phyloP scores from a whole-genome alignment of 1,284 basidiomycete genomes.

The Sparassis latifolia region DNA sequence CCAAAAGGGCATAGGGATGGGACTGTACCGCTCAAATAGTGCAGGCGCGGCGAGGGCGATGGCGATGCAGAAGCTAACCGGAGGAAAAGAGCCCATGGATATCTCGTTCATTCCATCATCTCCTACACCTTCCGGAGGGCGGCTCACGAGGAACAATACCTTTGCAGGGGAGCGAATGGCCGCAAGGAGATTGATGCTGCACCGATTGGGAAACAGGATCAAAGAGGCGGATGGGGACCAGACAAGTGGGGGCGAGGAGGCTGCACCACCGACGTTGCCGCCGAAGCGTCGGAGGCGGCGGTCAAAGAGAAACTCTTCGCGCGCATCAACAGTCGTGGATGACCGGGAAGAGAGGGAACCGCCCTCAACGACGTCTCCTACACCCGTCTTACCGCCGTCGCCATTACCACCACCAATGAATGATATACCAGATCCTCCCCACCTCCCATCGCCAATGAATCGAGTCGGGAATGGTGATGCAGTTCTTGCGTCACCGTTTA shows the following conservation, averaged over 20 bases:
- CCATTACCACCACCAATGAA: constrained; percentile 35
- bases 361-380: constrained; percentile 51
- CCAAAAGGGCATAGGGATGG: constrained; percentile 34
- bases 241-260: constrained; percentile 59
- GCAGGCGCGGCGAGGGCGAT: constrained; percentile 56
- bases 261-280: constrained; percentile 33
- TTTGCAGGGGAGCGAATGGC: constrained; percentile 69
- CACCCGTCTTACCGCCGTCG: constrained; percentile 51
- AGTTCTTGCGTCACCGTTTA: constrained; percentile 14
- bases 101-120: constrained; percentile 31
- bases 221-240: constrained; percentile 58
- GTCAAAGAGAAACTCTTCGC: constrained; percentile 49
- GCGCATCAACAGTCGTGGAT: constrained; percentile 46
- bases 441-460: constrained; percentile 15
- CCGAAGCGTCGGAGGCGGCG: constrained; percentile 52
- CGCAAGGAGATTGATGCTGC: constrained; percentile 60
- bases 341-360: constrained; percentile 68
- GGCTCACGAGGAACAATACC: constrained; percentile 67
- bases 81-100: constrained; percentile 54
- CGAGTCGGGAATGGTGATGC: constrained; percentile 23
- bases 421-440: constrained; percentile 20
- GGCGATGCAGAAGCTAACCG: constrained; percentile 71
- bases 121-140: constrained; percentile 39
- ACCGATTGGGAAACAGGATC: constrained; percentile 53
- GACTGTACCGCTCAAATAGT: constrained; percentile 74